Base-by-base conservation (phyloP, 2,329 filamentous ascomycete genomes). In the Colletotrichum sp. region DNA sequence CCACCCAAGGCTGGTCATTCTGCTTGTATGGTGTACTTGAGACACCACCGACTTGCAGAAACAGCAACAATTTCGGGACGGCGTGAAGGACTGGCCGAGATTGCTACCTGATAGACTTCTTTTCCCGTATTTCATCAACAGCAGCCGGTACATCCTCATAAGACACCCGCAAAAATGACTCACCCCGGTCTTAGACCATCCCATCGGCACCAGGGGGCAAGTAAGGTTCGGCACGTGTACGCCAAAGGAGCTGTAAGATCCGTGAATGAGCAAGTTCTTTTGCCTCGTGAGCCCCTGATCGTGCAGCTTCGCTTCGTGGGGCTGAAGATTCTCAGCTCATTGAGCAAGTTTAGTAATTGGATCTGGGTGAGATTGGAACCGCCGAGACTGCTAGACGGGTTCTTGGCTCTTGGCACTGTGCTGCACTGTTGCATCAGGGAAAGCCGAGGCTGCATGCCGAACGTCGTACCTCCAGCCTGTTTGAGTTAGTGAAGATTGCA, bases 401-500 rank as follows among this genome's bases (percentile, higher is more conserved):
- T 59, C 64, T 67, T 67, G 64, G 64, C 64, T 15, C 15, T 30
- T 18, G 36, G 39, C 39, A 67, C 64, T 67, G 64, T 67, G 64
- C 64, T 32, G 26, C 64, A 28, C 36, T 44, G 10, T 67, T 30
- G 2, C 64, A 32, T 32, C 8, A 64, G 60, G 30, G 13, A 32
- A 5, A 16, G n/a, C 30, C n/a, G 26, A 21, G 60, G n/a, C 26
- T 64, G n/a, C 12, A 34, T 21, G 18, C 49, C 24, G 30, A 26
- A 28, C 13, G 26, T 52, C 24, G 13, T 21, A 34, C 49, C 8
- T 49, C 28, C 18, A 52, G 12, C 28, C 24, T 8, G 12, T 67
- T 24, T 8, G 28, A 34, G 39, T 10, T 30, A 55, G 26, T n/a
- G 16, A 24, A 34, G 12, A 32, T 21, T 12, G 21, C 30, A 64